phyloP scores from a whole-genome alignment of 169 alveolate genomes.

The Eimeria sp. region DNA sequence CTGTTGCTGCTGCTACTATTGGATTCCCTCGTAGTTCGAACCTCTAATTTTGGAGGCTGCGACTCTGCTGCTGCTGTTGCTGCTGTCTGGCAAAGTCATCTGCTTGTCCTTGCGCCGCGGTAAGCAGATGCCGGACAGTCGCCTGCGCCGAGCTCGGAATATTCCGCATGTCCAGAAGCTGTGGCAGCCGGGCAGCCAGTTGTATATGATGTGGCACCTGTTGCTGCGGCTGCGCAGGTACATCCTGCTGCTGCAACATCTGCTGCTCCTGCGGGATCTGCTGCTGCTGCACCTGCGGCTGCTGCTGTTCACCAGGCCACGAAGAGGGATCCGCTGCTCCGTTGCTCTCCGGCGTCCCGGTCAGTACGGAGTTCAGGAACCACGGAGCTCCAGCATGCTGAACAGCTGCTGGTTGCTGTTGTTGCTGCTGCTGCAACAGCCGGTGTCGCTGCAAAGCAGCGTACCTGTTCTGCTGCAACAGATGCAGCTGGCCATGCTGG shows the following conservation, averaged over 20 bases:
- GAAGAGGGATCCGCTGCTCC: background rate
- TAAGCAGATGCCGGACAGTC: constrained; percentile 48
- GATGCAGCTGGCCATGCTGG: constrained; percentile 8
- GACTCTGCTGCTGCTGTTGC: constrained; percentile 64
- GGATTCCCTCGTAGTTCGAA: background rate
- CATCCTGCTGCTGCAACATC: constrained; percentile 4
- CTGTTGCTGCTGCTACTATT: background rate
- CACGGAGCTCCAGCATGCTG: constrained; percentile 5
- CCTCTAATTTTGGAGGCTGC: constrained; percentile 50
- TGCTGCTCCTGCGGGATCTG: constrained; percentile 1
- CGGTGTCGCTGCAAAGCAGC: constrained; percentile 4
- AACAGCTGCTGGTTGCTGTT: constrained; percentile 41
- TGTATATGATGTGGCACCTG: constrained; percentile 53
- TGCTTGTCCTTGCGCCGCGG: constrained; percentile 48
- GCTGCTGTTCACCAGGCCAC: constrained; percentile 50
- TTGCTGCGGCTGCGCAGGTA: constrained; percentile 17
- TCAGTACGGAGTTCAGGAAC: background rate
- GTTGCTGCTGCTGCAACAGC: constrained; percentile 42
- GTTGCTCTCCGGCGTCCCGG: constrained; percentile 5
- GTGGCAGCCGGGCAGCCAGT: constrained; percentile 55
- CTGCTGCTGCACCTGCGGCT: constrained; percentile 26
- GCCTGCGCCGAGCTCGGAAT: constrained; percentile 41
- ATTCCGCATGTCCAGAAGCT: constrained; percentile 24
- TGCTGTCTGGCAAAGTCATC: constrained; percentile 54
- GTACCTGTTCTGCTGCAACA: constrained; percentile 60